Base-by-base conservation (phyloP, 23 red algal genomes). In the Cyanidioschyzon merolae region DNA sequence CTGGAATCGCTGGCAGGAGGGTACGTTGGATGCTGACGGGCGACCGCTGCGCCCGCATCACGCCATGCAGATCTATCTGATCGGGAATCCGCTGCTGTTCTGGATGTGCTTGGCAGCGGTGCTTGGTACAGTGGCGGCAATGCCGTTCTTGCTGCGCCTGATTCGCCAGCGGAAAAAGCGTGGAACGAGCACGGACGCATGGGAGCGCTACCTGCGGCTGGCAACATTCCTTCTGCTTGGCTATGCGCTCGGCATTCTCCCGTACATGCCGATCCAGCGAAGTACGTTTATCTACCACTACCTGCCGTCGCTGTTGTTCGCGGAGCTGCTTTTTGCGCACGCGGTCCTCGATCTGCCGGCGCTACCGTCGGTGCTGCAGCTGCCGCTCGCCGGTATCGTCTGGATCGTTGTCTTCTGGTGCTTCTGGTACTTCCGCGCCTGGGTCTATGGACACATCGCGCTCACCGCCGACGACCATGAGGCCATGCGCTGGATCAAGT, bases 231-330 rank as follows among this genome's bases (percentile, higher is more conserved):
- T 88, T 37, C 58, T 87, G 41, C 7, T 74, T 27, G 84, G 80
- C n/a, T 96, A 84, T 59, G 79, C 79, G 38, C 27, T 88, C 41
- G 86, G 85, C 41, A 74, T 96, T 1, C 21, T 96, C 59, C 92
- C 92, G 35, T 96, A 88, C 58, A 57, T 90, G 27, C 84, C 80
- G 24, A 84, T 96, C 40, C 77, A 83, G 27, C 67, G 92, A 39
- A 88, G 83, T 35, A 89, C 87, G 21, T 96, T 96, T 76, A 39
- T 96, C 34, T 96, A 96, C 76, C 92, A 96, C 80, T 85, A 90
- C 59, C 58, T 96, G 77, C 87, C 87, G 30, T 76, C 84, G 26
- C 58, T 90, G 38, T 88, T 85, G 41, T 96, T 86, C 76, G 92
- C 92, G 3, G 81, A 88, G 35, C 36, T 96, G 31, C 68, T 83